These are phyloP conservation scores for Thermothielavioides terrestris DNA, from an alignment of 495 filamentous ascomycete genomes.

Conservation along the genomic window DNA sequence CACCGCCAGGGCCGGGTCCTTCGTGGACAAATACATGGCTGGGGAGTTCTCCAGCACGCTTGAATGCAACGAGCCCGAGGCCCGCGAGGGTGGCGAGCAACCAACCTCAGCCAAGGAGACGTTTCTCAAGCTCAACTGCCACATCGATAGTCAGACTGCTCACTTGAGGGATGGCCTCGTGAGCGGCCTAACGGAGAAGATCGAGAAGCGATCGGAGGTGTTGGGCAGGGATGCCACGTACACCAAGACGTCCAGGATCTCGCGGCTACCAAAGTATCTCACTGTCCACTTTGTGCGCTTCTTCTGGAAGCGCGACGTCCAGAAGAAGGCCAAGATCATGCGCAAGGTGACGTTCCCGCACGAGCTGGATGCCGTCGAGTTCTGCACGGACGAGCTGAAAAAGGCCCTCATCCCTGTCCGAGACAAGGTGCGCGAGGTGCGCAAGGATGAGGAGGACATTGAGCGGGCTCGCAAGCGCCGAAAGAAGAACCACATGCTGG, in stretches of 20 bases:
- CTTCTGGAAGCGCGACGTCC: conserved; percentile 87
- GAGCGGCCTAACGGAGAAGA: conserved; percentile 72
- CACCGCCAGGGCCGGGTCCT: conserved; percentile 49
- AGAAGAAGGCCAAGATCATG: conserved; percentile 99
- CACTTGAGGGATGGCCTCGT: conserved; percentile 82
- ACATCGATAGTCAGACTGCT: conserved; percentile 78
- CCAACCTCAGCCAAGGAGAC: conserved; percentile 55
- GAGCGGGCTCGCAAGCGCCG: conserved; percentile 81
- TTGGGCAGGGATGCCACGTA: conserved; percentile 74
- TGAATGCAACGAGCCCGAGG: conserved; percentile 74
- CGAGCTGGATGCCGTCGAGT: conserved; percentile 89
- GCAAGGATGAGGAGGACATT: conserved; percentile 88
- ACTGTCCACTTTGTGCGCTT: conserved; percentile 97
- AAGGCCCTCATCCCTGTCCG: conserved; percentile 78
- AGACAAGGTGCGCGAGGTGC: conserved; percentile 90
- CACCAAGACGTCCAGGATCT: conserved; percentile 81
- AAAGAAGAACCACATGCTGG: conserved; percentile 51
- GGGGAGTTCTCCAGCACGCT: conserved; percentile 69
- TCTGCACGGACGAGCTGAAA: conserved; percentile 83
- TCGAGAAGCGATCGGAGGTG: conserved; percentile 76
- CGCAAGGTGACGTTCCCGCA: conserved; percentile 92
- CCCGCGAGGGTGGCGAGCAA: conserved; percentile 67
- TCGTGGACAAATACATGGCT: conserved; percentile 83
- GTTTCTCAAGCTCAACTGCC: conserved; percentile 92
- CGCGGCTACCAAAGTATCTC: conserved; percentile 85